Percentiles rank a stretch among this genome's conserved stretches.
These are phyloP conservation scores for Excoecaria cochinchinensis DNA, from an alignment of 345 rosid genomes.

Conservation along the genomic window DNA sequence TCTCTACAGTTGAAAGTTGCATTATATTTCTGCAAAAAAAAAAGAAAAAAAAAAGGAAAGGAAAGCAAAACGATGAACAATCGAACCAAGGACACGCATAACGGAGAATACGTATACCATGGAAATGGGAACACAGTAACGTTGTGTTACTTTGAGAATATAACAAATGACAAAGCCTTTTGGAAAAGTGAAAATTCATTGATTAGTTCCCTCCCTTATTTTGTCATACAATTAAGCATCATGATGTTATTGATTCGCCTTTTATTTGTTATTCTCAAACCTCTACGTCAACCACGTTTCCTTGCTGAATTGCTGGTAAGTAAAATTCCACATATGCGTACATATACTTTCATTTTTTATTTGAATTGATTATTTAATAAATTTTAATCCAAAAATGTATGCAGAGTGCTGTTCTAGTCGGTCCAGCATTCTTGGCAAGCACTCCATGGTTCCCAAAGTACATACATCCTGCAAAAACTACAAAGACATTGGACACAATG, in stretches of 20 bases:
- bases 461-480: slow-evolving; percentile 2
- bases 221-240: slow-evolving; percentile 10
- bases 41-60: neutral
- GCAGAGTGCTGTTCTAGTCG: slow-evolving; percentile 22
- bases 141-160: slow-evolving; percentile 4
- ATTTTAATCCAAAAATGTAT: neutral
- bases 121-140: neutral
- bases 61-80: neutral
- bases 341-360: neutral
- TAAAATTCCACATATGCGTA: neutral
- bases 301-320: slow-evolving; percentile 21
- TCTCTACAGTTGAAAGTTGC: no score
- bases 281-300: slow-evolving; percentile 21
- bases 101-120: neutral
- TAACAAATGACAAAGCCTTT: slow-evolving; percentile 12
- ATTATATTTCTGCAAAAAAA: neutral
- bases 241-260: slow-evolving; percentile 14
- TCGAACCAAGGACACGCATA: neutral
- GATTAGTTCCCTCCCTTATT: slow-evolving; percentile 10
- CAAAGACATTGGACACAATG: slow-evolving; percentile 14
- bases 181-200: slow-evolving; percentile 21
- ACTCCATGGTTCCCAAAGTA: neutral
- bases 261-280: slow-evolving; percentile 8
- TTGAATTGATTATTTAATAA: neutral
- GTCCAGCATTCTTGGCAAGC: neutral